Evolutionary conservation across 306 rosid species (phyloP).

Genomic region (Glycine soja): DNA sequence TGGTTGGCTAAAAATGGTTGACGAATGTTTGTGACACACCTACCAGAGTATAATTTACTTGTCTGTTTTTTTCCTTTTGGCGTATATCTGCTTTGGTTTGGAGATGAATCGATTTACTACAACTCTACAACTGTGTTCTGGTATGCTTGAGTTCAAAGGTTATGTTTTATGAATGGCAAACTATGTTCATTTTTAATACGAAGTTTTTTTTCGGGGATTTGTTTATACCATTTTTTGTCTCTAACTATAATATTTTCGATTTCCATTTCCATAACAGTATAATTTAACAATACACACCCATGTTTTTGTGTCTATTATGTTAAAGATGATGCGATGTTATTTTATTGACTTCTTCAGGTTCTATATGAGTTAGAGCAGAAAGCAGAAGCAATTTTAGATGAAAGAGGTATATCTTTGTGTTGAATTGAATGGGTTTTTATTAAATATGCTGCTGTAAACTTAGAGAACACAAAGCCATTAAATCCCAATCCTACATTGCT

Average conservation of each 20-base stretch:
- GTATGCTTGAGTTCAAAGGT: background rate
- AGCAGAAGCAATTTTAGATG: conserved; percentile 84
- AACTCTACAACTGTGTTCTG: background rate
- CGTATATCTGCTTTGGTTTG: background rate
- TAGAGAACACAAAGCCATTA: conserved; percentile 3
- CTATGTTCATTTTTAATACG: background rate
- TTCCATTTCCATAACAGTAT: background rate
- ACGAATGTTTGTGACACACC: background rate
- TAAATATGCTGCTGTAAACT: background rate
- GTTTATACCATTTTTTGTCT: background rate
- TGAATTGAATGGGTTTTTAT: conserved; percentile 36
- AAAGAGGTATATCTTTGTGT: conserved; percentile 71
- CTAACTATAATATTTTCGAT: background rate
- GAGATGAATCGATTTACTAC: conserved; percentile 9
- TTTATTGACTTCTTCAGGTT: conserved; percentile 62
- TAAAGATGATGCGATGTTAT: conserved; percentile 4
- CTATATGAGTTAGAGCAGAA: conserved; percentile 89
- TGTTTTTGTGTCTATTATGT: background rate
- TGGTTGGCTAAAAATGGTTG: conserved; percentile 1
- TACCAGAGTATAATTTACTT: background rate
- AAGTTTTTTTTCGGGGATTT: conserved; percentile 13
- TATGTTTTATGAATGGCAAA: conserved; percentile 1
- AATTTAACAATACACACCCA: background rate
- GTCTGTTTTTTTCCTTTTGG: conserved; percentile 1
- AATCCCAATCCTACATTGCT: background rate